Evolutionary conservation across 2,329 filamentous ascomycete genomes (phyloP).

Genomic region (Trichophyton simii): DNA sequence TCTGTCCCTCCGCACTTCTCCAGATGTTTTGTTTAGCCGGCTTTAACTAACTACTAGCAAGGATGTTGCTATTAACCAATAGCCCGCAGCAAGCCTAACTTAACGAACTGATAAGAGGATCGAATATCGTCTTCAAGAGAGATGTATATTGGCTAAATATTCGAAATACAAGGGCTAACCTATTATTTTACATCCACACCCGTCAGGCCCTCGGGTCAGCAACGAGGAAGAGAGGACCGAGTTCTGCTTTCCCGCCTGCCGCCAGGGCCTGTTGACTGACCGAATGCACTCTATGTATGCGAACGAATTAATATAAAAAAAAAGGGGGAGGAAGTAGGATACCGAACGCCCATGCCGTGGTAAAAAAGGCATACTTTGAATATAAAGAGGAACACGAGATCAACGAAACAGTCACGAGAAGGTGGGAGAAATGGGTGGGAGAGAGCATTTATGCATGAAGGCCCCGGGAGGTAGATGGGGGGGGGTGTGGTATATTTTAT

Average conservation of each 20-base stretch:
- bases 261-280: slow-evolving; percentile 17
- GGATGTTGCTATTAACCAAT: background rate
- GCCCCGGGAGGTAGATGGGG: background rate
- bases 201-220: background rate
- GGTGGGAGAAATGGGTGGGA: background rate
- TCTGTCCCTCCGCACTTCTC: background rate
- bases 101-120: too few relatives aligned
- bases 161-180: slow-evolving; percentile 3
- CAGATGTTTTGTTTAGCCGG: background rate
- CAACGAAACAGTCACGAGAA: background rate
- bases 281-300: slow-evolving; percentile 12
- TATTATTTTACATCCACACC: slow-evolving; percentile 4
- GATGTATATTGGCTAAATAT: background rate
- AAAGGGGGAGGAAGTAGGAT: background rate
- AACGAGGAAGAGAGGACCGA: background rate
- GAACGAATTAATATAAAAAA: background rate
- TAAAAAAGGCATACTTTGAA: slow-evolving; percentile 14
- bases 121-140: background rate
- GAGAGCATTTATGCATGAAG: background rate
- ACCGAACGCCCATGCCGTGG: slow-evolving; percentile 10
- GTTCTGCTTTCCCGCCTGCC: background rate
- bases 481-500: background rate
- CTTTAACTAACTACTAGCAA: background rate
- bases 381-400: background rate
- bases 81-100: too few relatives aligned